Evolutionary conservation across 2,329 filamentous ascomycete genomes (phyloP), one percentile per base, ranked within the genome.

Genomic region (Venturia pyrina): DNA sequence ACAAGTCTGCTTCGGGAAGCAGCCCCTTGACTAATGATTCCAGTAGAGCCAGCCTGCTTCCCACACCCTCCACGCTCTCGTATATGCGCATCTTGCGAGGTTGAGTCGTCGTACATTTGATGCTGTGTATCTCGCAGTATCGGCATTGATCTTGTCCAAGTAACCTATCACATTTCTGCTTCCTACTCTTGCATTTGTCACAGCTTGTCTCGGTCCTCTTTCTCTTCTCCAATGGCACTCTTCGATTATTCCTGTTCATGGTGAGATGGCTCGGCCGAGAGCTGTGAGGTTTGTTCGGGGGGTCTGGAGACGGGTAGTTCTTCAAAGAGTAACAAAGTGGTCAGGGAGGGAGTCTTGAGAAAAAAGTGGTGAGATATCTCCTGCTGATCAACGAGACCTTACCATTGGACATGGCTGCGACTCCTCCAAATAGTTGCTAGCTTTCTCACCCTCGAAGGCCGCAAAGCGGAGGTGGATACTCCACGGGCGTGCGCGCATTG

Each of bases 181-280:
- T 80, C 59, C 78, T 72, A 66, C 75, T 76, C 72, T 80, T 80
- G 74, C 78, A 80, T 67, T 78, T 78, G 71, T 80, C 78, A 71
- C 78, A 80, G 64, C 73, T 76, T 19, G 76, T 77, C 68, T 80
- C 78, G 63, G 78, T 78, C 32, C 78, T 73, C 68, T 80, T 78
- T 56, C 78, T 74, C 69, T 78, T 78, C 66, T 79, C 77, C 59
- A 76, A 73, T 6, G 78, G 78, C 15, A 80, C 77, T 66, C 75
- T 71, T 66, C 72, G 71, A 65, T 60, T 21, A 66, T 63, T 50
- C 11, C 41, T 41, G 11, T 53, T 50, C 62, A 64, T 64, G 60
- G 43, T 44, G 60, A 44, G 32, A 59, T 19, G 2, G 53, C 53
- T 37, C 32, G 53, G 32, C 11, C 17, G 17, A 37, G 28, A 15